Evolutionary conservation across 2,329 filamentous ascomycete species (phyloP).

Genomic region (Cladosporium phlei): DNA sequence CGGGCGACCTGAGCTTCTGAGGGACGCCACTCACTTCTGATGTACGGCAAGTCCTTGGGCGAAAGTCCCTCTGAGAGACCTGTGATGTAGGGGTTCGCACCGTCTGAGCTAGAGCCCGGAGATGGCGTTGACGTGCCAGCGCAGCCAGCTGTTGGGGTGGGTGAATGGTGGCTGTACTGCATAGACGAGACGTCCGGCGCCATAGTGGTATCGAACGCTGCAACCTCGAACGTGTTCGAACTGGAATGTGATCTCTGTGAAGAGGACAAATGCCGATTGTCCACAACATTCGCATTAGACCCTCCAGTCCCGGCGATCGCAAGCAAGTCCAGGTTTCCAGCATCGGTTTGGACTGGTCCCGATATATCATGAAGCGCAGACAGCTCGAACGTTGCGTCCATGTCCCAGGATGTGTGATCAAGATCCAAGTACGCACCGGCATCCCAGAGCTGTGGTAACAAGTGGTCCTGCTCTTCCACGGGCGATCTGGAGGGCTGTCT

Average conservation of each 20-base stretch:
- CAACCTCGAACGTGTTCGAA: too few species aligned
- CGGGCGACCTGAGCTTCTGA: conserved; percentile 26
- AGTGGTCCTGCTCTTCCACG: background rate
- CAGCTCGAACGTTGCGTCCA: too few species aligned
- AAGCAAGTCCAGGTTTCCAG: too few species aligned
- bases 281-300: too few species aligned
- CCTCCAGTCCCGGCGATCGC: too few species aligned
- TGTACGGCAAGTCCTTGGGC: conserved; percentile 14
- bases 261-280: too few species aligned
- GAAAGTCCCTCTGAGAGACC: background rate
- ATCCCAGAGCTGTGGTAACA: background rate
- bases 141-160: background rate
- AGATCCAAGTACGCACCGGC: background rate
- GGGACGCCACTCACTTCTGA: conserved; percentile 31
- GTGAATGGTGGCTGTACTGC: too few species aligned
- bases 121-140: background rate
- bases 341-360: too few species aligned
- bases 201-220: too few species aligned
- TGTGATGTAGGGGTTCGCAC: background rate
- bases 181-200: too few species aligned
- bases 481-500: background rate
- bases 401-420: background rate
- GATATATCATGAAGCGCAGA: too few species aligned
- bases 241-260: too few species aligned
- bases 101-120: background rate